Evolutionary conservation across 1,284 basidiomycete genomes (phyloP).

Genomic region (Tremellales sp.): DNA sequence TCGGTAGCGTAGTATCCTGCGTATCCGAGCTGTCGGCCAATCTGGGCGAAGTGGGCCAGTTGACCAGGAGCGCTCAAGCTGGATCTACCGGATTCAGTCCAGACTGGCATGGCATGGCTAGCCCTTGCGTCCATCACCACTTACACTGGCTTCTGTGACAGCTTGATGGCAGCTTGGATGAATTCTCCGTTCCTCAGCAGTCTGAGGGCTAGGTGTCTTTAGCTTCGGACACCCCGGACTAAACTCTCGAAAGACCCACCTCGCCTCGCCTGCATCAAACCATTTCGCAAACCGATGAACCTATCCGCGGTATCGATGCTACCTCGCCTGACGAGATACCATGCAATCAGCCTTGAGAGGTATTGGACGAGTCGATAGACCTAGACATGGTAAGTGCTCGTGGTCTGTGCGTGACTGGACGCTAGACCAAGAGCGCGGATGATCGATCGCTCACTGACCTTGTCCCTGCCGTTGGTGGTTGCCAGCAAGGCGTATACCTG

Average conservation of each 20-base stretch:
- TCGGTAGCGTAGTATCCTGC: constrained; percentile 85
- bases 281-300: constrained; percentile 74
- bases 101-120: not conserved
- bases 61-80: constrained; percentile 48
- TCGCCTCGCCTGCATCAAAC: constrained; percentile 72
- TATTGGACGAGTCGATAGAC: constrained; percentile 89
- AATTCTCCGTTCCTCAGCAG: constrained; percentile 93
- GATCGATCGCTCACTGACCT: constrained; percentile 52
- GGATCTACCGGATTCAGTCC: constrained; percentile 12
- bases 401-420: not conserved
- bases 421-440: not conserved
- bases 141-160: constrained; percentile 54
- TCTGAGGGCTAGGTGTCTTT: constrained; percentile 72
- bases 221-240: constrained; percentile 2
- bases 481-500: constrained; percentile 70
- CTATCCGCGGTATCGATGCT: constrained; percentile 62
- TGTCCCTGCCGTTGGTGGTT: constrained; percentile 84
- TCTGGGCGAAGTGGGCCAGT: constrained; percentile 73
- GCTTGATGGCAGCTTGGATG: constrained; percentile 82
- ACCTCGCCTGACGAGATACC: constrained; percentile 65
- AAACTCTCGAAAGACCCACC: constrained; percentile 53
- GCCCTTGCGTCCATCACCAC: constrained; percentile 8
- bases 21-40: constrained; percentile 83
- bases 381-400: constrained; percentile 49
- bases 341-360: constrained; percentile 83